Percentiles rank a stretch among this genome's conserved stretches.
These are phyloP conservation scores for Fusarium cicatricum DNA, from an alignment of 2,329 filamentous ascomycete species.

Conservation along the genomic window DNA sequence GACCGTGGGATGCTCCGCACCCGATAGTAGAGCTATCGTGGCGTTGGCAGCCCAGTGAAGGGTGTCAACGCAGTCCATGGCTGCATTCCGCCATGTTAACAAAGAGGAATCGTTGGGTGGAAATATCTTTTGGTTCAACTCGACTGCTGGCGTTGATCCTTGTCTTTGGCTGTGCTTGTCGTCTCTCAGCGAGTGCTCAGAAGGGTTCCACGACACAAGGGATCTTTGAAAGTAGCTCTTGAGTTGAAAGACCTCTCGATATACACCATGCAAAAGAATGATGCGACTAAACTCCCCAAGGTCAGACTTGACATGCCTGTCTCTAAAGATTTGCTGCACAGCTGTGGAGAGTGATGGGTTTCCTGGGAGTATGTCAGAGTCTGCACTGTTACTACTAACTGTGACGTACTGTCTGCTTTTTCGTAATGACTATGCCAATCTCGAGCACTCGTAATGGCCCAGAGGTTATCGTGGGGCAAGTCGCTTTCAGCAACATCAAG, in stretches of 20 bases:
- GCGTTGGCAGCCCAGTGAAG: constrained; percentile 66
- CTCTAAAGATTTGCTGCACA: constrained; percentile 15
- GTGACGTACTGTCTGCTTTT: too few species aligned
- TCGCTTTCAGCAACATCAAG: background rate
- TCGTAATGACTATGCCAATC: constrained; percentile 4
- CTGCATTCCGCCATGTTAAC: constrained; percentile 53
- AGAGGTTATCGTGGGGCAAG: constrained; percentile 21
- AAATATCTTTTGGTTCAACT: too few species aligned
- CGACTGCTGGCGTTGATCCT: too few species aligned
- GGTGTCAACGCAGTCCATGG: constrained; percentile 60
- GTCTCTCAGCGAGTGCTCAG: background rate
- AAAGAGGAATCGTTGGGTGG: background rate
- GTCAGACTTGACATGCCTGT: constrained; percentile 25
- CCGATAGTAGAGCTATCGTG: constrained; percentile 56
- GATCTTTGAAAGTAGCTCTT: constrained; percentile 25
- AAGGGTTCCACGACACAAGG: constrained; percentile 28
- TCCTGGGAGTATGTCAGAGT: constrained; percentile 16
- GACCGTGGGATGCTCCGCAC: constrained; percentile 62
- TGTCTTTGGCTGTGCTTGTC: background rate
- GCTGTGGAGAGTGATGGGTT: constrained; percentile 26
- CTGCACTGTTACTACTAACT: background rate
- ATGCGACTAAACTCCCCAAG: constrained; percentile 34
- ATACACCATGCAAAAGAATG: constrained; percentile 34
- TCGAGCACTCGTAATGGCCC: background rate
- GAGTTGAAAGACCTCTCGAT: constrained; percentile 29